Base-by-base conservation (phyloP, 495 filamentous ascomycete species). In the Penicillium canescens region DNA sequence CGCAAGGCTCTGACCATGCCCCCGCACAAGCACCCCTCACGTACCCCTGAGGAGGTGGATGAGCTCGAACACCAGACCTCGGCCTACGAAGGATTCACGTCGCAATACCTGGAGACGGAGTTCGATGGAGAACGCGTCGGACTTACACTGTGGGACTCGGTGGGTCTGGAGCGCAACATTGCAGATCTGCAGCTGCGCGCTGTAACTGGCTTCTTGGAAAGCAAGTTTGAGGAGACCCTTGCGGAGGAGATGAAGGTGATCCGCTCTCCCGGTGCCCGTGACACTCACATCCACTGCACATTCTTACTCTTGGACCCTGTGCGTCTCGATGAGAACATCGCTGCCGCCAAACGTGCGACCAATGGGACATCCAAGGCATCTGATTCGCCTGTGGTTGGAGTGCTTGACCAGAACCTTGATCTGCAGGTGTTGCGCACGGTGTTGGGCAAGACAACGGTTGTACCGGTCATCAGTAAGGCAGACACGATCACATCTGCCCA, bases 221-320 rank as follows among this genome's bases (percentile, higher is more conserved):
- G 88, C 71, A 98, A 98, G 69, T 98, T 98, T 56, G 92, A 98
- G 68, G 95, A 98, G 65, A 98, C 94, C 0, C 92, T 98, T 68
- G 86, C 85, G 33, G 94, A 98, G 73, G 94, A 98, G 79, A 96
- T 95, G 81, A 97, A 96, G 77, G 92, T 98, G 34, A 76, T 96
- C 43, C 87, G 94, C 58, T 90, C 92, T 46, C 92, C 94, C 16
- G 94, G 92, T 55, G 88, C 89, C 62, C 89, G 89, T 60, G 94
- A 98, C 78, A 96, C 93, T 40, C 94, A 98, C 69, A 94, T 98
- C 60, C 94, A 98, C 67, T 95, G 91, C 50, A 94, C 92, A 50
- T 96, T 98, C 70, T 77, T 96, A 47, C 78, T 98, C 40, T 84
- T 98, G 45, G 94, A 98, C 66, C 94, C 94, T 10, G 81, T 86